Evolutionary conservation across 208 protist genomes (phyloP), one percentile per base, ranked within the genome.

Genomic region (Trypanosoma platydactyli): DNA sequence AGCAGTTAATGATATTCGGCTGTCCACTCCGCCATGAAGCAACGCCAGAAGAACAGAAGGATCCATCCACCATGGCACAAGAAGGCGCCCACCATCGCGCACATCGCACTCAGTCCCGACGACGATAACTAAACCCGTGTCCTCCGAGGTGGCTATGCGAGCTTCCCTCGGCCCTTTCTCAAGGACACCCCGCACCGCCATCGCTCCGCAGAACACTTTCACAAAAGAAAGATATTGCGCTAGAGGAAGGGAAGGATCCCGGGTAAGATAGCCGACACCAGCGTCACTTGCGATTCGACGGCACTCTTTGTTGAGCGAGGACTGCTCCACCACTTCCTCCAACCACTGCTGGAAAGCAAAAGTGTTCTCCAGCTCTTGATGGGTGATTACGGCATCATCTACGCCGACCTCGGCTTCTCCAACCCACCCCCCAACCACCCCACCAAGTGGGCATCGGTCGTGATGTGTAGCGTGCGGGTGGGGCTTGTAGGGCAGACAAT

Each of bases 41-140:
- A 91, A 76, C 1, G 81, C 78, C 1, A 94, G 58, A 12, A 94
- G 68, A 11, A 80, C 64, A 20, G 69, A 69, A 6, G 88, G 88
- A 60, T 94, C 88, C 58, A 92, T 77, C 72, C 81, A 84, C 86
- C 88, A 94, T 54, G 88, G 88, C 13, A 94, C 76, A 20, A 87
- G 69, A 22, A 94, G 77, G n/a, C 65, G 72, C 7, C 88, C 88
- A 29, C 88, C 88, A 51, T 94, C 85, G 0, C 83, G 75, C 30
- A 94, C 80, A 59, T 91, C 88, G 64, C 88, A 94, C 35, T 77
- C 64, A 12, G 72, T 70, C 1, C 81, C 79, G 18, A 94, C 85
- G 20, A 86, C 77, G 48, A 94, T 83, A 41, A 63, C 57, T 33
- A 94, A 62, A 12, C 84, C 84, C 33, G 83, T 70, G 35, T 82